Conservation (phyloP, 495 filamentous ascomycete genomes). For the Neurospora sp. region DNA sequence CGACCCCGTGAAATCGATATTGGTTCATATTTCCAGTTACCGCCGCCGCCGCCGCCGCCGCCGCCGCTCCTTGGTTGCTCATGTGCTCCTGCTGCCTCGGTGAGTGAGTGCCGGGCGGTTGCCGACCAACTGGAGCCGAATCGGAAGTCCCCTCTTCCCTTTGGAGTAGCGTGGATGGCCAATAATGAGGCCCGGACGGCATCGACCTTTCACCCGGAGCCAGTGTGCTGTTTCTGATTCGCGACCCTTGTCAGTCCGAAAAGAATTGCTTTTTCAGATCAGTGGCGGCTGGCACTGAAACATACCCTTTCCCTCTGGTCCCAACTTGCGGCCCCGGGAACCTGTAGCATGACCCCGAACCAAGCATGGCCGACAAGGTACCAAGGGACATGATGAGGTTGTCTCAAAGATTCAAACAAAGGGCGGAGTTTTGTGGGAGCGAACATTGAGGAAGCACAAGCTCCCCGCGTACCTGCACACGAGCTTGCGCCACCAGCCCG, state of each 20-base stretch:
- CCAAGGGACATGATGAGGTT: conserved; percentile 4
- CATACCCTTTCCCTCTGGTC: conserved; percentile 15
- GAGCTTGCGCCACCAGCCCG: background rate
- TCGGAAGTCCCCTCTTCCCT: background rate
- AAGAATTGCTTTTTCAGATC: conserved; percentile 4
- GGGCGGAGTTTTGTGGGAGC: background rate
- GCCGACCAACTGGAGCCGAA: background rate
- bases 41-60: background rate
- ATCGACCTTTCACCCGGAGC: background rate
- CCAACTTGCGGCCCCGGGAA: conserved; percentile 1
- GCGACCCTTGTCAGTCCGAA: conserved; percentile 5
- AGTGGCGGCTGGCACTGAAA: conserved; percentile 18
- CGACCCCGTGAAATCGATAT: background rate
- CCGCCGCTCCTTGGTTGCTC: background rate
- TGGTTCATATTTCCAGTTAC: background rate
- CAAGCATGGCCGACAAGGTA: conserved; percentile 7
- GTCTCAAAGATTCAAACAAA: conserved; percentile 24
- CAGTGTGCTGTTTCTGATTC: conserved; percentile 7
- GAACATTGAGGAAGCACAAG: conserved; percentile 5
- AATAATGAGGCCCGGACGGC: conserved; percentile 1
- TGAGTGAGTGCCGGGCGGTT: background rate
- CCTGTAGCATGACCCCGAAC: background rate
- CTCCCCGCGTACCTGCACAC: background rate
- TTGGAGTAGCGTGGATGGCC: background rate
- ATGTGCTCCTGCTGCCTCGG: background rate